phyloP scores from a whole-genome alignment of 2,329 filamentous ascomycete species.

The Diaporthe capsici region DNA sequence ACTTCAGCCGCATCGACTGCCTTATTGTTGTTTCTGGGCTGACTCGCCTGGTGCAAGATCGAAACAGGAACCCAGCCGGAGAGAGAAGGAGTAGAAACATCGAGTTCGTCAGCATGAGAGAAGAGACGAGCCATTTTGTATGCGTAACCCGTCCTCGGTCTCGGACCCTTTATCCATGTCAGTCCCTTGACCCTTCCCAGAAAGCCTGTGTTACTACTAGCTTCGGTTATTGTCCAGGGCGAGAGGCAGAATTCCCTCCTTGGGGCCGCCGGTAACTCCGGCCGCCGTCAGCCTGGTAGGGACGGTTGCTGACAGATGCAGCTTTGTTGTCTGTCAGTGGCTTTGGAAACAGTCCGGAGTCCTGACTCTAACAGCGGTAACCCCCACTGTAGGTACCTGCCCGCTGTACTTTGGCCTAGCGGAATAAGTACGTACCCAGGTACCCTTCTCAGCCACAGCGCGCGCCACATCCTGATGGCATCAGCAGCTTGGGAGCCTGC shows the following conservation, averaged over 20 bases:
- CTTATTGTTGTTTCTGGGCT: background rate
- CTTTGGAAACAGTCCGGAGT: constrained; percentile 24
- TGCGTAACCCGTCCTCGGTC: constrained; percentile 24
- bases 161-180: constrained; percentile 27
- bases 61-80: constrained; percentile 2
- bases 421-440: constrained; percentile 4
- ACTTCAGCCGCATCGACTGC: background rate
- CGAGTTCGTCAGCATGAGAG: constrained; percentile 12
- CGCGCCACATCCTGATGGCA: constrained; percentile 28
- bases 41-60: constrained; percentile 12
- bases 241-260: constrained; percentile 22
- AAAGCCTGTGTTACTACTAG: constrained; percentile 11
- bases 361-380: background rate
- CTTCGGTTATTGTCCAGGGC: constrained; percentile 3
- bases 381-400: background rate
- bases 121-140: constrained; percentile 26
- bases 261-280: constrained; percentile 31
- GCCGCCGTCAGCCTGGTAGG: background rate
- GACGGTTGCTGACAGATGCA: background rate
- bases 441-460: constrained; percentile 30
- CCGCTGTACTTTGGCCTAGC: background rate
- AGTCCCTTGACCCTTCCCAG: constrained; percentile 17
- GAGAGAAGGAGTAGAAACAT: constrained; percentile 20
- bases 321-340: constrained; percentile 13
- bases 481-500: constrained; percentile 40